phyloP scores from a whole-genome alignment of 179 eudicot genomes.

The Actinidia polygama region DNA sequence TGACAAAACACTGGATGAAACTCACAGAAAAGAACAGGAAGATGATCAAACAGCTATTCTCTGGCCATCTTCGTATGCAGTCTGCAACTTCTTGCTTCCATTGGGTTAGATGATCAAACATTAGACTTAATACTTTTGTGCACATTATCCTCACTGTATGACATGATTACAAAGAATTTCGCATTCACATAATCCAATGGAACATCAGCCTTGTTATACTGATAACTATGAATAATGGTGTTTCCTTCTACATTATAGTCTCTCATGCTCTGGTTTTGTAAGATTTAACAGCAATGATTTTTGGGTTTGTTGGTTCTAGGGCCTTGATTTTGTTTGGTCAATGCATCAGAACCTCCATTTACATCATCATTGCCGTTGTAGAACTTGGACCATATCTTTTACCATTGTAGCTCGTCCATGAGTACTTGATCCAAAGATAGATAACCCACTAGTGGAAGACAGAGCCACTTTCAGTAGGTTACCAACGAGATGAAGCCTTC shows the following conservation, averaged over 20 bases:
- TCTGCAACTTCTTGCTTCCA: constrained; percentile 87
- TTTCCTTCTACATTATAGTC: constrained; percentile 68
- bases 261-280: constrained; percentile 77
- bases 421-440: too few relatives aligned
- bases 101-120: constrained; percentile 93
- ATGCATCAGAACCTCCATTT: constrained; percentile 51
- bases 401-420: too few relatives aligned
- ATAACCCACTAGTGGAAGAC: constrained; percentile 30
- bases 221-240: constrained; percentile 65
- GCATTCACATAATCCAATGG: constrained; percentile 60
- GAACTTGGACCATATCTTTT: too few relatives aligned
- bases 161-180: constrained; percentile 89
- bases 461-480: constrained; percentile 49
- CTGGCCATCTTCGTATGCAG: constrained; percentile 83
- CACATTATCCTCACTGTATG: constrained; percentile 98
- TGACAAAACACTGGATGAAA: constrained; percentile 1
- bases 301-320: constrained; percentile 69
- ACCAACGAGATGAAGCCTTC: constrained; percentile 41
- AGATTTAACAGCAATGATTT: constrained; percentile 68
- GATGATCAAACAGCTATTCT: constrained; percentile 65
- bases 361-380: constrained; percentile 29
- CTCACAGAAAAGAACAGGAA: constrained; percentile 93
- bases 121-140: constrained; percentile 94
- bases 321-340: constrained; percentile 69
- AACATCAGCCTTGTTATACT: constrained; percentile 78